These are phyloP conservation scores for Boletus fagicola DNA, from an alignment of 768 basidiomycete species.

Conservation along the genomic window DNA sequence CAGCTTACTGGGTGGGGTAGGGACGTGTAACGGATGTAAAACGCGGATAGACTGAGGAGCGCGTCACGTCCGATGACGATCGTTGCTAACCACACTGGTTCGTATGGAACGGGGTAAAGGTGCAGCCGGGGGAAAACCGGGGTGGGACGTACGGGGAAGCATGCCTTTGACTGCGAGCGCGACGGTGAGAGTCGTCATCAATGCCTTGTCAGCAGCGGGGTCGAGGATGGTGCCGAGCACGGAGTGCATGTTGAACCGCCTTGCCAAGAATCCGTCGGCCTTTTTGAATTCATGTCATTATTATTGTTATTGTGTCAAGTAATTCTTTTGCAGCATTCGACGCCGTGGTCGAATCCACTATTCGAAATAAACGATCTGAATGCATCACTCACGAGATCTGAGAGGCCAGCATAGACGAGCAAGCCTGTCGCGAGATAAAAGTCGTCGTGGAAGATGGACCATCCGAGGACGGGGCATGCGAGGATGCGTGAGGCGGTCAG, in stretches of 20 bases:
- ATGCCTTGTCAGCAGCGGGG: conserved; percentile 93
- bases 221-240: conserved; percentile 96
- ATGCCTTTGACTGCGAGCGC: conserved; percentile 81
- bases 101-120: neutral
- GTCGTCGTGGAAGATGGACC: conserved; percentile 79
- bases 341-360: conserved; percentile 1
- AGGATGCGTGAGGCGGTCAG: conserved; percentile 85
- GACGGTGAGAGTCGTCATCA: conserved; percentile 92
- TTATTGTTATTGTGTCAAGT: neutral
- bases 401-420: conserved; percentile 87
- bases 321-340: neutral
- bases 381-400: conserved; percentile 70
- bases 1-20: conserved; percentile 72
- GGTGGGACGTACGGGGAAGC: conserved; percentile 64
- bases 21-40: conserved; percentile 90
- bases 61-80: conserved; percentile 90
- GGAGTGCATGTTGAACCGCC: conserved; percentile 80
- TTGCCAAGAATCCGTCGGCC: conserved; percentile 90
- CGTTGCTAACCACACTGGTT: conserved; percentile 75
- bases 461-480: conserved; percentile 90
- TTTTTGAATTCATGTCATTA: conserved; percentile 30
- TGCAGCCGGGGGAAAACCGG: neutral
- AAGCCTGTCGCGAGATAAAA: conserved; percentile 79
- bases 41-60: conserved; percentile 80
- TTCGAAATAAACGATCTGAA: neutral